These are phyloP conservation scores for Oryza coarctata DNA, from an alignment of 176 grass and related monocot genomes.

Conservation along the genomic window DNA sequence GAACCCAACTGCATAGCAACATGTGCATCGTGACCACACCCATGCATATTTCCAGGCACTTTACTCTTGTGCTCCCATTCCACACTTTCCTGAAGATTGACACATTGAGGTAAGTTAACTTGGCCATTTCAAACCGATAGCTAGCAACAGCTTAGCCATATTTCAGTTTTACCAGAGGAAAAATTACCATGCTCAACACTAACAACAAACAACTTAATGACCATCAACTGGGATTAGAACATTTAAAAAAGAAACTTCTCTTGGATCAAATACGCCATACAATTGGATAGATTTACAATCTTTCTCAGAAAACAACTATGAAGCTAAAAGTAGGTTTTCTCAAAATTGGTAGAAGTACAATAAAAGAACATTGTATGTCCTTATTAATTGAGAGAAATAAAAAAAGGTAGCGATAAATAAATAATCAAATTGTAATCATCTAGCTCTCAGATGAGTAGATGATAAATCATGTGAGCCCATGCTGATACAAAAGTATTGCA, in stretches of 20 bases:
- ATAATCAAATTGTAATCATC: background rate
- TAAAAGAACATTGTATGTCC: background rate
- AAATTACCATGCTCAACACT: background rate
- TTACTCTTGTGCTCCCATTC: constrained; percentile 99
- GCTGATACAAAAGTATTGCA: background rate
- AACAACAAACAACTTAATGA: background rate
- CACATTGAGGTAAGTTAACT: constrained; percentile 24
- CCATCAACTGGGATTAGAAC: background rate
- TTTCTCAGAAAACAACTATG: background rate
- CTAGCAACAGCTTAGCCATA: background rate
- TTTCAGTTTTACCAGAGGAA: constrained; percentile 1
- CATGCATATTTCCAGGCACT: constrained; percentile 96
- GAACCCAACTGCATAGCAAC: constrained; percentile 85
- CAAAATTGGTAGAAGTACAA: background rate
- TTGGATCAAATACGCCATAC: background rate
- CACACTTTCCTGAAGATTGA: constrained; percentile 67
- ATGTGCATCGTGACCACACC: constrained; percentile 92
- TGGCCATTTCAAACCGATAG: constrained; percentile 22
- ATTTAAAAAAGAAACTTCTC: background rate
- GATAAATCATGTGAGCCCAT: background rate
- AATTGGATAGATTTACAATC: background rate
- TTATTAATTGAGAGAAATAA: background rate
- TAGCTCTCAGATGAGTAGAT: background rate
- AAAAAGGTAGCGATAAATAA: background rate
- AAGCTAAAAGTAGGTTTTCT: background rate